Evolutionary conservation across 331 rosid genomes (phyloP), one percentile per base, ranked within the genome.

Genomic region (Arachis monticola): DNA sequence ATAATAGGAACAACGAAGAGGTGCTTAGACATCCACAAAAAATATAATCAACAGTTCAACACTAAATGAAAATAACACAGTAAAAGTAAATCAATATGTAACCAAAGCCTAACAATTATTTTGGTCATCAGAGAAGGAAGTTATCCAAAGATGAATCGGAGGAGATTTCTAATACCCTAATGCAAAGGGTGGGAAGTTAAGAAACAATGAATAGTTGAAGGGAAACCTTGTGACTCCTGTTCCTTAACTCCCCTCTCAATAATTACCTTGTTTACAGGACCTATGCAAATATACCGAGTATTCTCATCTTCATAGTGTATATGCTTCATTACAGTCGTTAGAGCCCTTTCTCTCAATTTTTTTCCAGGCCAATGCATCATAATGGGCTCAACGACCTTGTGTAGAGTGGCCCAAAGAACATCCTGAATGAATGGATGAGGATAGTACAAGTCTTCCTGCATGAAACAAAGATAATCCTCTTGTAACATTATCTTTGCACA

Each of bases 221-320:
- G 52, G 53, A 5, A 67, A n/a, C 46, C 64, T 52, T 2, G 8
- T 59, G 17, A 77, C 57, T 59, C 51, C 67, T 13, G 9, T 53
- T 35, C 51, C 69, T 0, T 22, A 22, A 22, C 27, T 22, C 60
- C 50, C 69, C 55, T 67, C 47, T 64, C 70, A 80, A 58, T 27
- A 67, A 65, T 60, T 88, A 92, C 98, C 96, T 92, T 92, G 77
- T 92, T 92, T 63, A 92, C 98, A 45, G 96, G 98, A 56, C 98
- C 96, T 68, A 92, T 92, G 87, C 98, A 92, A 70, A 88, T 13
- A 83, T 90, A 92, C 47, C 95, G 98, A 84, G 98, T 90, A 82
- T 92, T 92, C 84, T 92, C 96, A 75, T 92, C 98, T 85, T 92
- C 98, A 67, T 92, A 92, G 73, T 92, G 96, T 70, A 92, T 84